Conservation (phyloP, 805 yeast species). For the Saturnispora saitoi region DNA sequence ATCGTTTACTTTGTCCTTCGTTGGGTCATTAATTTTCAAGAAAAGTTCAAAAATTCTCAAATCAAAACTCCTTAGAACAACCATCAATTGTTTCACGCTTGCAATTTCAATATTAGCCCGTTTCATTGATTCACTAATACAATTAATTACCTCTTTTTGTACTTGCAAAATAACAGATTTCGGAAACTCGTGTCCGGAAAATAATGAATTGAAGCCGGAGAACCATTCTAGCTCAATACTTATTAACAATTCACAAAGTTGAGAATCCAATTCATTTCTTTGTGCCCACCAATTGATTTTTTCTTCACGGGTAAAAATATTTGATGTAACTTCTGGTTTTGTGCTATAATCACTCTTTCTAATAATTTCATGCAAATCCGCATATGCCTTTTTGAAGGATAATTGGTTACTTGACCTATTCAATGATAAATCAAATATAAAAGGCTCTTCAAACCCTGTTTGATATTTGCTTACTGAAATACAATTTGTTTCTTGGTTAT, state of each 20-base stretch:
- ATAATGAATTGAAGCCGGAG: slow-evolving; percentile 66
- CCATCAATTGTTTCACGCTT: background rate
- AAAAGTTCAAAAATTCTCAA: slow-evolving; percentile 9
- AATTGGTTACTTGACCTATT: slow-evolving; percentile 40
- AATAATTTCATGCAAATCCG: slow-evolving; percentile 45
- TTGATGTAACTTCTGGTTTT: slow-evolving; percentile 40
- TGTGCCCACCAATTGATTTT: slow-evolving; percentile 72
- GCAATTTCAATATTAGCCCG: background rate
- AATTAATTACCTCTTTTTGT: background rate
- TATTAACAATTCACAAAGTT: slow-evolving; percentile 43
- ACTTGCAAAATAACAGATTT: slow-evolving; percentile 14
- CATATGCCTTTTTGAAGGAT: slow-evolving; percentile 37
- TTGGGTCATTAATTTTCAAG: slow-evolving; percentile 7
- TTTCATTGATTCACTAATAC: background rate
- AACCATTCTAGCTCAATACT: slow-evolving; percentile 62
- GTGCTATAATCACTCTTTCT: slow-evolving; percentile 55
- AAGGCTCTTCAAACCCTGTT: slow-evolving; percentile 19
- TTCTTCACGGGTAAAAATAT: slow-evolving; percentile 47
- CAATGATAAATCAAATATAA: slow-evolving; percentile 49
- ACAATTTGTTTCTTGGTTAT: slow-evolving; percentile 49
- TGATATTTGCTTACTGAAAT: slow-evolving; percentile 33
- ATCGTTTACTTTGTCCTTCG: slow-evolving; percentile 40
- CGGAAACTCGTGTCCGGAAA: slow-evolving; percentile 29
- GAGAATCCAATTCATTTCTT: slow-evolving; percentile 52
- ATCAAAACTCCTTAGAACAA: slow-evolving; percentile 1